phyloP scores from a whole-genome alignment of 768 basidiomycete genomes.

The Boletales sp. region DNA sequence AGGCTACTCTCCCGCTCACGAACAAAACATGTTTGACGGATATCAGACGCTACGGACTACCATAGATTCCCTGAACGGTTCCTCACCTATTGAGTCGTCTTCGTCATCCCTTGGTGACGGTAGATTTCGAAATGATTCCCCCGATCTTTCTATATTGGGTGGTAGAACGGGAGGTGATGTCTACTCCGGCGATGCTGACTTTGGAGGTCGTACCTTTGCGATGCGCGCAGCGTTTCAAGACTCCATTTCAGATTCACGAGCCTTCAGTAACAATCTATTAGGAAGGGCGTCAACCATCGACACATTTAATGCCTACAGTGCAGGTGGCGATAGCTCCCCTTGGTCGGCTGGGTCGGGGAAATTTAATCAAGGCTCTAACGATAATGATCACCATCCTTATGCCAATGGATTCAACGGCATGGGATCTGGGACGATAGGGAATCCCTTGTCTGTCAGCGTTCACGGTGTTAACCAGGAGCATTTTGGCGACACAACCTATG shows the following conservation, averaged over 20 bases:
- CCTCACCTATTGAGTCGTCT: conserved; percentile 66
- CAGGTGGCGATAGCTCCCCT: conserved; percentile 26
- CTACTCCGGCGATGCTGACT: conserved; percentile 35
- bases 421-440: conserved; percentile 16
- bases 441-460: conserved; percentile 13
- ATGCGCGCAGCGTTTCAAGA: conserved; percentile 42
- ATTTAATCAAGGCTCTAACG: conserved; percentile 16
- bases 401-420: conserved; percentile 23
- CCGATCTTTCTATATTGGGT: conserved; percentile 59
- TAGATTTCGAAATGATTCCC: conserved; percentile 63
- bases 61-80: conserved; percentile 54
- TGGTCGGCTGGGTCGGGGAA: conserved; percentile 34
- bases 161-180: conserved; percentile 40
- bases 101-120: conserved; percentile 67
- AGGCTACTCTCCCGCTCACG: conserved; percentile 39
- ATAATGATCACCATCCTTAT: conserved; percentile 22
- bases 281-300: conserved; percentile 36
- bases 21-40: conserved; percentile 39
- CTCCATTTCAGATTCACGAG: conserved; percentile 36
- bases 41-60: conserved; percentile 62
- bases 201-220: conserved; percentile 31
- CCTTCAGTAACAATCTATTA: conserved; percentile 31
- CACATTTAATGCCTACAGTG: conserved; percentile 35
- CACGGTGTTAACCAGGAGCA: conserved; percentile 27
- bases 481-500: conserved; percentile 22